Base-by-base conservation (phyloP, 169 alveolate species). In the Eimeria necatrix region DNA sequence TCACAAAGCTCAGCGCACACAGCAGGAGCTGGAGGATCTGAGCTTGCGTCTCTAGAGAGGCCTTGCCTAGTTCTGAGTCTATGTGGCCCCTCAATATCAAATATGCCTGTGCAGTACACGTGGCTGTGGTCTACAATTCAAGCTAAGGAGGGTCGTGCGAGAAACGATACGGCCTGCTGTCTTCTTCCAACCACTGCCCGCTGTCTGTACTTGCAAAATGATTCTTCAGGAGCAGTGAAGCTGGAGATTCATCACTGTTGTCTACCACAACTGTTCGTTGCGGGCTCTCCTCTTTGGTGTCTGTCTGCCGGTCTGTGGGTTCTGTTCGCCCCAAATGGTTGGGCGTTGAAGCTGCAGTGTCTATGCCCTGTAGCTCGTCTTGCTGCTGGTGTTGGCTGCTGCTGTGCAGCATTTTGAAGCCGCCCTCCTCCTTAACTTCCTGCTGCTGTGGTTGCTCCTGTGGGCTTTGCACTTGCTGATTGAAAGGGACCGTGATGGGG, bases 281-380 rank as follows among this genome's bases (percentile, higher is more conserved):
- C 22, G 14, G 18, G 4, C 41, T 51, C 16, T 59, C 78, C 16
- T 26, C 49, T 24, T 24, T 48, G 26, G 10, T 18, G 4, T 53
- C 46, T 0, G 10, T 2, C 0, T 8, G 73, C 64, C 6, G 32
- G 2, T n/a, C 26, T 26, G 60, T 53, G 16, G 70, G n/a, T 32
- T 56, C 76, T 48, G 32, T 83, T 46, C 76, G 56, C 4, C 91
- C n/a, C 32, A 83, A 16, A 74, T 83, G 91, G 76, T 83, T 59
- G 3, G 91, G 73, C 22, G 91, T 59, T 41, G 91, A 83, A 2
- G 91, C 91, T 4, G 91, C 91, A 59, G 91, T 83, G 91, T 83
- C 91, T 10, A 83, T 56, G 22, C 64, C 91, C 24, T 83, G 78
- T n/a, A 83, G 76, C 32, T 83, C 91, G 10, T 56, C 78, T 74